These are phyloP conservation scores for Epicoccum nigrum DNA, from an alignment of 2,329 filamentous ascomycete genomes.

Conservation along the genomic window DNA sequence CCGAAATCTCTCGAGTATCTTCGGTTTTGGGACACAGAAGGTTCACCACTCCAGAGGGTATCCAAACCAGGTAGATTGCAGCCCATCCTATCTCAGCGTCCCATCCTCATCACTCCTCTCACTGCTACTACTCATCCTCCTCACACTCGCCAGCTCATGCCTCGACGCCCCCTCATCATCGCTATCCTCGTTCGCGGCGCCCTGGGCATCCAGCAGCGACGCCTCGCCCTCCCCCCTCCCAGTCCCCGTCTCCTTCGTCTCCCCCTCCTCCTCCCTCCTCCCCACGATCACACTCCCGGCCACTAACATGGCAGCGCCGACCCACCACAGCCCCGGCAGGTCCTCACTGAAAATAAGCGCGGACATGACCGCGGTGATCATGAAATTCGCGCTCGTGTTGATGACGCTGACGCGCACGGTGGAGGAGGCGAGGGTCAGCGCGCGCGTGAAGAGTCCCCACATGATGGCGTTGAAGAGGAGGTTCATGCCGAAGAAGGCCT, in stretches of 20 bases:
- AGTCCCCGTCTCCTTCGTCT: conserved; percentile 38
- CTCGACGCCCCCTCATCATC: conserved; percentile 30
- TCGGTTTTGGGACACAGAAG: no score
- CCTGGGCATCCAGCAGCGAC: conserved; percentile 25
- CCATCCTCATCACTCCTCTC: conserved; percentile 38
- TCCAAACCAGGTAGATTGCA: neutral
- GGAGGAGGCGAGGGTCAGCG: conserved; percentile 73
- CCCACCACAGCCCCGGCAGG: conserved; percentile 77
- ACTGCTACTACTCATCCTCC: conserved; percentile 12
- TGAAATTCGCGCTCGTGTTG: conserved; percentile 82
- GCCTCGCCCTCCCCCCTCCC: conserved; percentile 29
- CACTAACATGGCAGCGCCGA: conserved; percentile 73
- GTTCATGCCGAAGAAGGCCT: conserved; percentile 79
- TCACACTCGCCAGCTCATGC: conserved; percentile 40
- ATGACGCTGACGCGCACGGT: conserved; percentile 82
- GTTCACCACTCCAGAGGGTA: no score
- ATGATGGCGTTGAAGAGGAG: conserved; percentile 78
- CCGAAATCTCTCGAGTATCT: no score
- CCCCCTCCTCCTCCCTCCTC: conserved; percentile 67
- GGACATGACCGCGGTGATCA: conserved; percentile 76
- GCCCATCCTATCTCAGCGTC: conserved; percentile 33
- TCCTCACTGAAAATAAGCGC: conserved; percentile 72
- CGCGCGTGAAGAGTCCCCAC: conserved; percentile 83
- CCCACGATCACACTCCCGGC: conserved; percentile 81
- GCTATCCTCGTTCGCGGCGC: conserved; percentile 43